Evolutionary conservation across 306 rosid genomes (phyloP).

Genomic region (Prunus dulcis): DNA sequence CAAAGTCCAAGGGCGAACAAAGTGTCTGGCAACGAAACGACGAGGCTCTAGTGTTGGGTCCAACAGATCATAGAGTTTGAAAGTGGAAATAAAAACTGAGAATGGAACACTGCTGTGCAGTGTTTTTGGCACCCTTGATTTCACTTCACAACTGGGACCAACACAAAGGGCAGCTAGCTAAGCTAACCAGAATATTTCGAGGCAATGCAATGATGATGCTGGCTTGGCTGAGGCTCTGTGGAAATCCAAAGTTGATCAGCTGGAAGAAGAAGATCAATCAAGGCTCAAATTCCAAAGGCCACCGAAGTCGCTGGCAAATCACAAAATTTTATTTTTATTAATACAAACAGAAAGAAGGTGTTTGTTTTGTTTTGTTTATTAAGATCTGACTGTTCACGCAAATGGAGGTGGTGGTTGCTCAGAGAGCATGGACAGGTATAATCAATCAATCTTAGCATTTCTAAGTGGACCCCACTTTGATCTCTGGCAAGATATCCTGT

Average conservation of each 20-base stretch:
- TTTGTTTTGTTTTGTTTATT: background rate
- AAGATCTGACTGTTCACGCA: conserved; percentile 18
- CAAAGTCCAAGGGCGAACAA: no score
- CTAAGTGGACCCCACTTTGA: background rate
- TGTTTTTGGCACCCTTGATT: no score
- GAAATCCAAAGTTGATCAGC: conserved; percentile 3
- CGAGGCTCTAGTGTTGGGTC: no score
- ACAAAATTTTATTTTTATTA: background rate
- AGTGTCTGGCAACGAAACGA: no score
- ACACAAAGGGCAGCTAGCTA: no score
- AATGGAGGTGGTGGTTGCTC: background rate
- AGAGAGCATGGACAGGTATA: background rate
- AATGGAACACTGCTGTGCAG: no score
- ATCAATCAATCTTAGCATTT: background rate
- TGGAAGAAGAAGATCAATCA: background rate
- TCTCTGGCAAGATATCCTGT: background rate
- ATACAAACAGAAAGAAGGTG: background rate
- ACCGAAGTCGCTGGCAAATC: conserved; percentile 5
- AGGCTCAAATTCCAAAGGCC: conserved; percentile 9
- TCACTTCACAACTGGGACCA: no score
- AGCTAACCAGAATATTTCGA: no score
- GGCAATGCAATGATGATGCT: no score
- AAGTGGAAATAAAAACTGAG: no score
- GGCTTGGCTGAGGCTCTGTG: no score
- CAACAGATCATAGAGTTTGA: no score